Evolutionary conservation across 2,329 filamentous ascomycete genomes (phyloP).

Genomic region (Zymoseptoria pseudotritici): DNA sequence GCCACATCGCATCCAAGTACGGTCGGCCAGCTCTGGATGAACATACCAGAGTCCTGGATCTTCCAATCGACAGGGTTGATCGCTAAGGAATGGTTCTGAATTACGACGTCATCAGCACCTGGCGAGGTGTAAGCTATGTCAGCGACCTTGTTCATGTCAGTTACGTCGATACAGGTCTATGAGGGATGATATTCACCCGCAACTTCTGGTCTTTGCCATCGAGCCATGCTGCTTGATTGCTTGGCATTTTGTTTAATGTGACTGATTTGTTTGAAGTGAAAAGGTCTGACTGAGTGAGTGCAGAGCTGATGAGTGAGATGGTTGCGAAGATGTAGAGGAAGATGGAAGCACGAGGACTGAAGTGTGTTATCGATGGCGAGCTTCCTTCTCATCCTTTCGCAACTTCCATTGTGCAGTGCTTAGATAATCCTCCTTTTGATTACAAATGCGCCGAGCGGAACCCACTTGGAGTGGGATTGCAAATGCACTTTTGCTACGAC

Average conservation of each 20-base stretch:
- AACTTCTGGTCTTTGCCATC: constrained; percentile 20
- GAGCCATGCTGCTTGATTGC: constrained; percentile 27
- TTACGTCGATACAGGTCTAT: background rate
- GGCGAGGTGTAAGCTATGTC: constrained; percentile 27
- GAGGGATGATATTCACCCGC: background rate
- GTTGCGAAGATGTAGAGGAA: background rate
- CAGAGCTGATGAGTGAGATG: background rate
- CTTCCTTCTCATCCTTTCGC: background rate
- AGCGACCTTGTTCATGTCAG: constrained; percentile 17
- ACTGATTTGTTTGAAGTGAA: background rate
- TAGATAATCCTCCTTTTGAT: background rate
- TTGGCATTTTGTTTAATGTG: background rate
- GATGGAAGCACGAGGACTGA: background rate
- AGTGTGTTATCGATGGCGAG: background rate
- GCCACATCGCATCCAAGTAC: constrained; percentile 33
- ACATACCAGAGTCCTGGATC: constrained; percentile 28
- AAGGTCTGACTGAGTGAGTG: background rate
- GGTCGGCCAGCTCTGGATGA: constrained; percentile 29
- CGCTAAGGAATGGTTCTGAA: constrained; percentile 31
- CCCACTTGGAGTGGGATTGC: no score
- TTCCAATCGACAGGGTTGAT: constrained; percentile 36
- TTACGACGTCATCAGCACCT: constrained; percentile 27
- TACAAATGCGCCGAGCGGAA: background rate
- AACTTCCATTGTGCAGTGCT: background rate
- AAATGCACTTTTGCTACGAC: no score